Percentiles rank a stretch among this genome's conserved stretches.
Evolutionary conservation across 345 rosid genomes (phyloP).

Genomic region (Eutrema japonicum): DNA sequence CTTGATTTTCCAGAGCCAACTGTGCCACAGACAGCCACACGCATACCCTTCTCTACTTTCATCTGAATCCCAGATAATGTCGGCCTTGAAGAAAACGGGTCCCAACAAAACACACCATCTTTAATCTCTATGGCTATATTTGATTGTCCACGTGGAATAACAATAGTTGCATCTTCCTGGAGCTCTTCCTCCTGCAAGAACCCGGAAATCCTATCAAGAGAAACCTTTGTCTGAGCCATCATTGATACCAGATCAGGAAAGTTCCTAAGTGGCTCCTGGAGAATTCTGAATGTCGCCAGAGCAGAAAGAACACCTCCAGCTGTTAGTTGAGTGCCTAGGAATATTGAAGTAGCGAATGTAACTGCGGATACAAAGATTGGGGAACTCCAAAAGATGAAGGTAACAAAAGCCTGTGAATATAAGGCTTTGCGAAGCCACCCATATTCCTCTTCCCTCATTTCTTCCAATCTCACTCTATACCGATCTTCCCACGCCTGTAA

Average conservation of each 20-base stretch:
- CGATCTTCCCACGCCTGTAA: slow-evolving; percentile 99
- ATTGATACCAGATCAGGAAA: slow-evolving; percentile 98
- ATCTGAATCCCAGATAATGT: slow-evolving; percentile 78
- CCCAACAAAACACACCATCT: slow-evolving; percentile 90
- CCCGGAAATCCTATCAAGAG: slow-evolving; percentile 96
- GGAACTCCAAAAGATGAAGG: slow-evolving; percentile 98
- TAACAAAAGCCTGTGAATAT: slow-evolving; percentile 96
- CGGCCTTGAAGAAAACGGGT: slow-evolving; percentile 66
- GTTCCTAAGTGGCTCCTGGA: slow-evolving; percentile 99
- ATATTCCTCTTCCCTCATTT: slow-evolving; percentile 90
- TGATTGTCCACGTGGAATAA: slow-evolving; percentile 75
- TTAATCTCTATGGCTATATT: slow-evolving; percentile 75
- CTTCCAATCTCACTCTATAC: slow-evolving; percentile 77
- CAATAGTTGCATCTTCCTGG: slow-evolving; percentile 87
- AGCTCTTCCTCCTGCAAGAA: slow-evolving; percentile 96
- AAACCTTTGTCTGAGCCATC: slow-evolving; percentile 99
- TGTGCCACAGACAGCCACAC: slow-evolving; percentile 98
- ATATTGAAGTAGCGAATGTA: slow-evolving; percentile 88
- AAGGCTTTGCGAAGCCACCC: slow-evolving; percentile 92
- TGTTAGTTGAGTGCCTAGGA: slow-evolving; percentile 87
- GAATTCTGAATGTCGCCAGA: slow-evolving; percentile 96
- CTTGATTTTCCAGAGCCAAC: slow-evolving; percentile 99
- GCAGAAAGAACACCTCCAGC: slow-evolving; percentile 99
- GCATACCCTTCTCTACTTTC: slow-evolving; percentile 92
- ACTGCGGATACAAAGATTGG: slow-evolving; percentile 99